Percentiles rank a stretch among this genome's conserved stretches.
Evolutionary conservation across 805 yeast genomes (phyloP).

Genomic region (Isabelozyma pseudorhagii): DNA sequence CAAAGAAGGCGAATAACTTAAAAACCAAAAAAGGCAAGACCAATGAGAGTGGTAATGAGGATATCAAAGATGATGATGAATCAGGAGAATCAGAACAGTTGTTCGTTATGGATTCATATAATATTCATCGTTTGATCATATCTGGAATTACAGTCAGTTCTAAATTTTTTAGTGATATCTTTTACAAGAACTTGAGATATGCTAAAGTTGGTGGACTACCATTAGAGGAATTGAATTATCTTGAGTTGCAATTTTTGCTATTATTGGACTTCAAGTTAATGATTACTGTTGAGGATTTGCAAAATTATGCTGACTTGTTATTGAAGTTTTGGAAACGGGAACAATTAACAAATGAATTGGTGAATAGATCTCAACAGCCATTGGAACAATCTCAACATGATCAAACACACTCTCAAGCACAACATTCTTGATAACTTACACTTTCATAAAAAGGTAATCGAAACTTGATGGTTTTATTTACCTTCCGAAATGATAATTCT

Average conservation of each 20-base stretch:
- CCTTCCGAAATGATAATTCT: background rate
- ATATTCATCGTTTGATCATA: constrained; percentile 89
- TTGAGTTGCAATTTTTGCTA: constrained; percentile 85
- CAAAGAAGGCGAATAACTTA: constrained; percentile 69
- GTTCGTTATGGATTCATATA: constrained; percentile 94
- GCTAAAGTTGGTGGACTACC: constrained; percentile 97
- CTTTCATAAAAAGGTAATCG: constrained; percentile 1
- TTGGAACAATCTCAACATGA: background rate
- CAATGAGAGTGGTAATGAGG: constrained; percentile 1
- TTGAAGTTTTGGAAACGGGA: constrained; percentile 82
- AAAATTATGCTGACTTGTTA: constrained; percentile 82
- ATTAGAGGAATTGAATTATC: constrained; percentile 84
- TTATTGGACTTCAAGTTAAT: constrained; percentile 82
- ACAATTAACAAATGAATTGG: constrained; percentile 44
- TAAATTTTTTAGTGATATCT: constrained; percentile 90
- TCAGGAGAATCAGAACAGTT: constrained; percentile 44
- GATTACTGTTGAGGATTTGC: constrained; percentile 87
- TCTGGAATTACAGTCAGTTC: constrained; percentile 95
- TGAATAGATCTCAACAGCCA: constrained; percentile 10
- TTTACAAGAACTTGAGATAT: constrained; percentile 89
- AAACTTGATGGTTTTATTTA: background rate
- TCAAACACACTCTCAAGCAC: background rate
- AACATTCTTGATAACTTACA: background rate
- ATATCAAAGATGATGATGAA: constrained; percentile 12
- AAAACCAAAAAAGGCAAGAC: constrained; percentile 16